These are phyloP conservation scores for Bimuria novae-zelandiae DNA, from an alignment of 2,329 filamentous ascomycete genomes.

Conservation along the genomic window DNA sequence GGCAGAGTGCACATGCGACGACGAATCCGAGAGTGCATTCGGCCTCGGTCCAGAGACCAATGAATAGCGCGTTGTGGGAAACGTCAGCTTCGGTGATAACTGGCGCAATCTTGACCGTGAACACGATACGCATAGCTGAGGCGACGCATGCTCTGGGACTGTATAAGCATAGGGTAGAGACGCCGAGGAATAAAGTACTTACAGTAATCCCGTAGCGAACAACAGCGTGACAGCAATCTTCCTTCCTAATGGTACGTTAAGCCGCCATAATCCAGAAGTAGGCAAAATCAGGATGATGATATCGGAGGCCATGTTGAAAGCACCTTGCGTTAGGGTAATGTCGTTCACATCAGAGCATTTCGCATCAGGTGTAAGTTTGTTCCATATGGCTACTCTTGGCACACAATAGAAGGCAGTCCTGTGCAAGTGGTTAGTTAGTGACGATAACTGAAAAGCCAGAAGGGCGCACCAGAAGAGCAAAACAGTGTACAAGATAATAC, in stretches of 20 bases:
- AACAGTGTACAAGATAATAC: conserved; percentile 29
- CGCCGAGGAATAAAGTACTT: conserved; percentile 10
- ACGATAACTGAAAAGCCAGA: too few species aligned
- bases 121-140: conserved; percentile 35
- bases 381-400: conserved; percentile 31
- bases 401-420: conserved; percentile 34
- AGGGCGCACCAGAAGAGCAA: conserved; percentile 33
- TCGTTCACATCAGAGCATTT: conserved; percentile 30
- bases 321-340: conserved; percentile 27
- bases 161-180: conserved; percentile 5
- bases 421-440: too few species aligned
- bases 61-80: conserved; percentile 32
- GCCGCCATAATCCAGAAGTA: conserved; percentile 25
- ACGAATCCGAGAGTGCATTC: conserved; percentile 35
- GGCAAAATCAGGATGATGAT: conserved; percentile 32
- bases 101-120: conserved; percentile 27
- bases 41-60: conserved; percentile 31
- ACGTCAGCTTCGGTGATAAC: conserved; percentile 29
- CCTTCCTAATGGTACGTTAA: conserved; percentile 27
- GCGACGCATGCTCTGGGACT: conserved; percentile 27
- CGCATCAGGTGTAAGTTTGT: conserved; percentile 25
- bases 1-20: conserved; percentile 30
- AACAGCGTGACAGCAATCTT: conserved; percentile 31
- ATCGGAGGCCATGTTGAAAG: conserved; percentile 35
- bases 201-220: conserved; percentile 34